phyloP scores from a whole-genome alignment of 2,329 filamentous ascomycete genomes.

The Exophiala mesophila region DNA sequence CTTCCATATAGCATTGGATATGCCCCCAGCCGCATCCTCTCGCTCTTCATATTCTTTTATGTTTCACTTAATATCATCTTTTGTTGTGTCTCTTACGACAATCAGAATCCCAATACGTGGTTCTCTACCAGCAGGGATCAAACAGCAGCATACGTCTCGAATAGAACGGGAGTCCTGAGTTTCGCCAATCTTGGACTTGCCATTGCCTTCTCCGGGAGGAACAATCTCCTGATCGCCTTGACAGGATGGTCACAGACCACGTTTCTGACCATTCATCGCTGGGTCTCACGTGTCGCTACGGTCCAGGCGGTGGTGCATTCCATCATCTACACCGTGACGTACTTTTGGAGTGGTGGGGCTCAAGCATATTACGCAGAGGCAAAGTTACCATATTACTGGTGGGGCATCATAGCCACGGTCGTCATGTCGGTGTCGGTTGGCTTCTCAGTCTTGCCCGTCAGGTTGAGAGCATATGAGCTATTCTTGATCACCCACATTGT shows the following conservation, averaged over 20 bases:
- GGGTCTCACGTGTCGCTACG: slow-evolving; percentile 13
- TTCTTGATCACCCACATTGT: slow-evolving; percentile 34
- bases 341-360: slow-evolving; percentile 5
- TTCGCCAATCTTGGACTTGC: slow-evolving; percentile 20
- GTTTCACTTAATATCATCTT: slow-evolving; percentile 31
- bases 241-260: slow-evolving; percentile 13
- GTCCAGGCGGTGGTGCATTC: slow-evolving; percentile 20
- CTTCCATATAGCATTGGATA: slow-evolving; percentile 19
- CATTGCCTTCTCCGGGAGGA: slow-evolving; percentile 15
- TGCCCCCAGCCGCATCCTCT: slow-evolving; percentile 27
- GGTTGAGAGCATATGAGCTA: slow-evolving; percentile 31
- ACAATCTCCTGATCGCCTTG: slow-evolving; percentile 12
- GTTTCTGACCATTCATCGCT: slow-evolving; percentile 15
- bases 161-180: slow-evolving; percentile 19
- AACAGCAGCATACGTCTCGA: slow-evolving; percentile 16
- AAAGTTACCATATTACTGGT: slow-evolving; percentile 24
- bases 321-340: slow-evolving; percentile 12
- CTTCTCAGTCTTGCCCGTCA: slow-evolving; percentile 28
- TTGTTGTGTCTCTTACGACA: slow-evolving; percentile 25
- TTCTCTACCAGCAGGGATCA: slow-evolving; percentile 4
- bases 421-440: slow-evolving; percentile 29
- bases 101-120: slow-evolving; percentile 26
- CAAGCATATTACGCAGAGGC: slow-evolving; percentile 10
- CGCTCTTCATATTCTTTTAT: slow-evolving; percentile 29
- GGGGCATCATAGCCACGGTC: slow-evolving; percentile 37